Conservation (phyloP, 2,329 filamentous ascomycete species). For the Colletotrichum horii region DNA sequence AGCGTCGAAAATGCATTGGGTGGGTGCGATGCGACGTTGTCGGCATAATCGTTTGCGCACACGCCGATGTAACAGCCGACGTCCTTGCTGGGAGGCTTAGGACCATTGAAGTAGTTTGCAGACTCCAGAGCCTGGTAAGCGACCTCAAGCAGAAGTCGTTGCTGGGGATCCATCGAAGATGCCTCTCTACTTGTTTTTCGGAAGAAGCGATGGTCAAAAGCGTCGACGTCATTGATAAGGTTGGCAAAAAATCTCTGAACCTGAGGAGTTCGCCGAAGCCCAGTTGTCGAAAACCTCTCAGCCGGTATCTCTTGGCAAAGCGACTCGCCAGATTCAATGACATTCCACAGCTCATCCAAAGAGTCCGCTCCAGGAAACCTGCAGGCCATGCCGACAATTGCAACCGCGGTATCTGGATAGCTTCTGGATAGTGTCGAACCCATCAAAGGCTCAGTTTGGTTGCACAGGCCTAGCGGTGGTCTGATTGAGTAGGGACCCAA, state of each 20-base stretch:
- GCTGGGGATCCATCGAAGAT: slow-evolving; percentile 35
- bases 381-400: neutral
- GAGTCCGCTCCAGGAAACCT: neutral
- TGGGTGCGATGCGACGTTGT: slow-evolving; percentile 24
- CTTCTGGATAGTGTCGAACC: neutral
- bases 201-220: slow-evolving; percentile 47
- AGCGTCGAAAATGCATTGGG: slow-evolving; percentile 22
- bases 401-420: neutral
- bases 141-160: slow-evolving; percentile 34
- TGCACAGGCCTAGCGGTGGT: neutral
- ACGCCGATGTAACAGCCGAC: slow-evolving; percentile 27
- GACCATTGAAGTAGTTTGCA: slow-evolving; percentile 26
- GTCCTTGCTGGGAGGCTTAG: slow-evolving; percentile 30
- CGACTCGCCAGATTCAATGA: neutral
- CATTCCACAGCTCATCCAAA: neutral
- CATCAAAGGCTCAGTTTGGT: neutral
- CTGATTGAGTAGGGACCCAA: neutral
- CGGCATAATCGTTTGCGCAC: slow-evolving; percentile 22
- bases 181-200: slow-evolving; percentile 31
- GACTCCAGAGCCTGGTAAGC: slow-evolving; percentile 36
- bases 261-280: neutral
- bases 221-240: slow-evolving; percentile 25
- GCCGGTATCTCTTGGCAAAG: neutral
- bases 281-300: neutral
- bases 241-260: neutral